Evolutionary conservation across 495 filamentous ascomycete genomes (phyloP).

Genomic region (Tuber umbilicatum): DNA sequence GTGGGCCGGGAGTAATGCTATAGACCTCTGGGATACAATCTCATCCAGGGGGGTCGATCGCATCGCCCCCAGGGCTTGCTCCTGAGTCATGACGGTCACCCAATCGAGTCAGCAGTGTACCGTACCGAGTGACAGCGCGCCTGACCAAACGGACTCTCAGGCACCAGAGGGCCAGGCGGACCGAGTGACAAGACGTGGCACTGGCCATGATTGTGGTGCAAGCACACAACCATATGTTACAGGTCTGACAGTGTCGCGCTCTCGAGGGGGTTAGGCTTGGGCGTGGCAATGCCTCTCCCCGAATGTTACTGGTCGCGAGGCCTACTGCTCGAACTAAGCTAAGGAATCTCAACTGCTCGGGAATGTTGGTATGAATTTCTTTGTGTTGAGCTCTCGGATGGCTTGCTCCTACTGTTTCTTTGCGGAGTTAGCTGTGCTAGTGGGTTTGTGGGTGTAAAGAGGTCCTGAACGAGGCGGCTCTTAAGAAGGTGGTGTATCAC

Average conservation of each 20-base stretch:
- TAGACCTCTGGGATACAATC: not conserved
- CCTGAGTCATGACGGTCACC: not conserved
- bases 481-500: not conserved
- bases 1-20: not conserved
- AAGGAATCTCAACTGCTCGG: not conserved
- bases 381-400: not conserved
- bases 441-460: not conserved
- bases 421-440: not conserved
- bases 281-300: not conserved
- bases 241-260: not conserved
- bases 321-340: not conserved
- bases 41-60: not conserved
- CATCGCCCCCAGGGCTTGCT: not conserved
- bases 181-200: not conserved
- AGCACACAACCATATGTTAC: not conserved
- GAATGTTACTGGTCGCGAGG: not conserved
- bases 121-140: too few relatives aligned
- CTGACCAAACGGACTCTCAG: not conserved
- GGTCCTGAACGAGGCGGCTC: not conserved
- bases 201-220: not conserved
- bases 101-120: not conserved
- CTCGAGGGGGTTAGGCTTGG: not conserved
- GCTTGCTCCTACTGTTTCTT: not conserved
- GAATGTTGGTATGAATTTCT: not conserved
- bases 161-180: not conserved